Conservation (phyloP, 2,329 filamentous ascomycete genomes). For the Madurella fahalii region DNA sequence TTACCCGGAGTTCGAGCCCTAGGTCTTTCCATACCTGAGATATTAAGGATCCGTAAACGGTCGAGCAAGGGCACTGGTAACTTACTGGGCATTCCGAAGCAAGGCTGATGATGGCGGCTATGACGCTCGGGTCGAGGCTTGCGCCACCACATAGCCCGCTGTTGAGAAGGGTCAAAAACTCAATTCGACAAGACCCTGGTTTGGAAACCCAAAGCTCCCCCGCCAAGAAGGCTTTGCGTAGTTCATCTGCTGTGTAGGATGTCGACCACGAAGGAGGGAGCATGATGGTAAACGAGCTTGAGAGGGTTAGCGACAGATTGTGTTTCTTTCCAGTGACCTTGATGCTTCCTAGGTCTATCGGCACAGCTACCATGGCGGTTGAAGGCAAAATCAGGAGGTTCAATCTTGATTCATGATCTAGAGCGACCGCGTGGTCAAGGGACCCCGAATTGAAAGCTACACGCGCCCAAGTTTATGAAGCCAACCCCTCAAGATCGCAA, state of each 20-base stretch:
- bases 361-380: slow-evolving; percentile 13
- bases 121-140: slow-evolving; percentile 1
- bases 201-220: slow-evolving; percentile 26
- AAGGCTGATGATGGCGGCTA: slow-evolving; percentile 9
- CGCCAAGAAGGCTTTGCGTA: slow-evolving; percentile 9
- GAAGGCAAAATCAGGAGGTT: neutral
- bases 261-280: slow-evolving; percentile 5
- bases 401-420: neutral
- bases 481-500: no score
- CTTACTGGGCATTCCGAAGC: slow-evolving; percentile 19
- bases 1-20: slow-evolving; percentile 21
- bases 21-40: slow-evolving; percentile 24
- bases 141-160: neutral
- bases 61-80: neutral
- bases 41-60: neutral
- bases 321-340: slow-evolving; percentile 13
- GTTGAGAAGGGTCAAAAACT: slow-evolving; percentile 19
- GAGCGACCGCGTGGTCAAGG: neutral
- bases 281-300: slow-evolving; percentile 16
- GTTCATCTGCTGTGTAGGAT: slow-evolving; percentile 7
- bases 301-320: slow-evolving; percentile 15
- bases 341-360: slow-evolving; percentile 22
- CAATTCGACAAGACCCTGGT: slow-evolving; percentile 23
- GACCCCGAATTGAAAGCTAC: slow-evolving; percentile 3
- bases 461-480: no score